These are phyloP conservation scores for Dicorynia guianensis DNA, from an alignment of 306 rosid genomes.

Conservation along the genomic window DNA sequence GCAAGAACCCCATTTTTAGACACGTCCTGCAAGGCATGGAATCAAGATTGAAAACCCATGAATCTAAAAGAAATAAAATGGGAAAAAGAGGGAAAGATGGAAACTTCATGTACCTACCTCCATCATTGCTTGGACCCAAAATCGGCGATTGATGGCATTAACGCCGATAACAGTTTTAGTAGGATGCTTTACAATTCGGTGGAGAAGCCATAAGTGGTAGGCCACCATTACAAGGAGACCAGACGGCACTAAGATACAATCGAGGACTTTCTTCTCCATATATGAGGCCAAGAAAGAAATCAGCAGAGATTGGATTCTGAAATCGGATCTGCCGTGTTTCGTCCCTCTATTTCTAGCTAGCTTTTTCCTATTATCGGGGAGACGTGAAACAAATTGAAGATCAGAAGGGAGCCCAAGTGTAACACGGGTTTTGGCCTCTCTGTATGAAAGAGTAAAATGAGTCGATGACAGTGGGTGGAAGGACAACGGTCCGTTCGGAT, in stretches of 20 bases:
- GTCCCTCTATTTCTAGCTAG: neutral
- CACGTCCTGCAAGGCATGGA: constrained; percentile 53
- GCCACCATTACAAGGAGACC: constrained; percentile 64
- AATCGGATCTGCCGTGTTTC: constrained; percentile 38
- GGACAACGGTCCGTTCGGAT: neutral
- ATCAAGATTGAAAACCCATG: neutral
- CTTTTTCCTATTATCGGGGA: neutral
- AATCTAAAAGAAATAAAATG: neutral
- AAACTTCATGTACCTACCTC: constrained; percentile 55
- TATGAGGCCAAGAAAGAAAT: neutral
- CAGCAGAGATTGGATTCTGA: constrained; percentile 5
- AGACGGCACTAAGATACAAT: constrained; percentile 61
- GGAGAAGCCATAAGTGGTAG: constrained; percentile 85
- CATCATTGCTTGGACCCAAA: constrained; percentile 93
- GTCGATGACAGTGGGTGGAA: neutral
- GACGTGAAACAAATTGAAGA: constrained; percentile 15
- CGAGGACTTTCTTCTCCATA: constrained; percentile 66
- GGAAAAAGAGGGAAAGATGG: neutral
- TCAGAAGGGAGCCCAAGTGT: constrained; percentile 30
- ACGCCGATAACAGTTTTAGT: constrained; percentile 77
- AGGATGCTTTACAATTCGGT: constrained; percentile 61
- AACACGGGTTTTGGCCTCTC: constrained; percentile 41
- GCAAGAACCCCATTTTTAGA: constrained; percentile 81
- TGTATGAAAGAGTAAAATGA: constrained; percentile 20
- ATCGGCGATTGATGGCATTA: constrained; percentile 84